These are phyloP conservation scores for Tylopilus vinaceipallidus DNA, from an alignment of 768 basidiomycete species.

Conservation along the genomic window DNA sequence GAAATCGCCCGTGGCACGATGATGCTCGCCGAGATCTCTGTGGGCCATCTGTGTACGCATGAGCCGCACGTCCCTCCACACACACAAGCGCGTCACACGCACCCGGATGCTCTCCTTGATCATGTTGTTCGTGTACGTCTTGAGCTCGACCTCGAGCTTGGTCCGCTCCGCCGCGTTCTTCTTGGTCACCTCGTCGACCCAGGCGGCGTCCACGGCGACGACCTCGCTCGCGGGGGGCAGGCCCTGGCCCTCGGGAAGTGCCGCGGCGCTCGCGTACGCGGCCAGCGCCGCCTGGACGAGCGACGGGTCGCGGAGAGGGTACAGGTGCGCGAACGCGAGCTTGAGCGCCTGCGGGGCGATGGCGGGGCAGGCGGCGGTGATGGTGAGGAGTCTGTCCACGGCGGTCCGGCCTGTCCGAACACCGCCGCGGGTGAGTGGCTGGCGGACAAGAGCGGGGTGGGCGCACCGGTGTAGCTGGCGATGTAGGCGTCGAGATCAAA, in stretches of 20 bases:
- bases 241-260: constrained; percentile 30
- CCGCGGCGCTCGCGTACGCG: constrained; percentile 51
- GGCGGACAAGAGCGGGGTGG: background rate
- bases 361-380: constrained; percentile 61
- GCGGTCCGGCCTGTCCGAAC: constrained; percentile 64
- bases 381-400: constrained; percentile 70
- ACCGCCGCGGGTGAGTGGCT: background rate
- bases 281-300: constrained; percentile 50
- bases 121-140: constrained; percentile 94
- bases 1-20: constrained; percentile 72
- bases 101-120: constrained; percentile 90
- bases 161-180: constrained; percentile 71
- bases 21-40: constrained; percentile 82
- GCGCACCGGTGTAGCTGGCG: constrained; percentile 67
- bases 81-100: too few species aligned
- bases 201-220: constrained; percentile 58
- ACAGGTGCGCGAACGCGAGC: constrained; percentile 61
- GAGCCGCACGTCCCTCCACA: too few species aligned
- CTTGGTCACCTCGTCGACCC: constrained; percentile 67
- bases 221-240: constrained; percentile 49
- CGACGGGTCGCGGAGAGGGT: constrained; percentile 65
- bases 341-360: constrained; percentile 73
- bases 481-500: constrained; percentile 86
- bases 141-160: constrained; percentile 92
- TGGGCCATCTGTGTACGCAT: constrained; percentile 92